Percentiles rank a stretch among this genome's conserved stretches.
These are phyloP conservation scores for Penicillium concentricum DNA, from an alignment of 2,329 filamentous ascomycete species.

Conservation along the genomic window DNA sequence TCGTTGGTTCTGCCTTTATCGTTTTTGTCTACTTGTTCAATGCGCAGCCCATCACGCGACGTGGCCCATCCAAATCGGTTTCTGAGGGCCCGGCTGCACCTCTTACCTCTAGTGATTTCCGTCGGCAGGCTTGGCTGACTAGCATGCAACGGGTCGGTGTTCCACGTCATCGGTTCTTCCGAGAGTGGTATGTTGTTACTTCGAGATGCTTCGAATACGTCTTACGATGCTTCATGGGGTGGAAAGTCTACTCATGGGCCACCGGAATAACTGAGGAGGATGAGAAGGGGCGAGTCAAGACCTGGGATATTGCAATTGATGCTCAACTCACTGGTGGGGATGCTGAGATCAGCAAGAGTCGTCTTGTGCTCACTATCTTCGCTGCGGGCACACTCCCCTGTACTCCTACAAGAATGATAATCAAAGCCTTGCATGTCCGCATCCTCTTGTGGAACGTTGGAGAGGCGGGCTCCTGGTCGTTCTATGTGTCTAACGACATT, in stretches of 20 bases:
- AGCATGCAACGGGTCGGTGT: conserved; percentile 91
- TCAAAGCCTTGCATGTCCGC: conserved; percentile 89
- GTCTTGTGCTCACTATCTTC: conserved; percentile 80
- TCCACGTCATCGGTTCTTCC: conserved; percentile 78
- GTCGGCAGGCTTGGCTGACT: conserved; percentile 87
- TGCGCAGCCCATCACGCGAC: conserved; percentile 56
- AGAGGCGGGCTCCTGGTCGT: conserved; percentile 63
- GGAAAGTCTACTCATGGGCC: conserved; percentile 71
- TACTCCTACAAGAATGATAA: conserved; percentile 79
- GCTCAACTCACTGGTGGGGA: conserved; percentile 90
- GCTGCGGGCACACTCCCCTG: conserved; percentile 84
- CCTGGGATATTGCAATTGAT: conserved; percentile 90
- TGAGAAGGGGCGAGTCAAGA: conserved; percentile 81
- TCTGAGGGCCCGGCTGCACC: conserved; percentile 32
- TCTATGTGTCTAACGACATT: conserved; percentile 64
- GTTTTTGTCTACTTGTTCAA: conserved; percentile 57
- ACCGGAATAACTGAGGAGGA: conserved; percentile 81
- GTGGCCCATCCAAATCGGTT: conserved; percentile 40
- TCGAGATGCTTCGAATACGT: conserved; percentile 82
- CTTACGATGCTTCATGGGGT: conserved; percentile 72
- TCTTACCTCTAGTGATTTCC: conserved; percentile 80
- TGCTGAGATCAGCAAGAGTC: conserved; percentile 81
- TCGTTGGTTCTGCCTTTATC: conserved; percentile 57
- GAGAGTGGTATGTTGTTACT: conserved; percentile 77
- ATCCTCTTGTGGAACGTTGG: conserved; percentile 79